Conservation (phyloP, 352 stramenopile species). For the Peronospora farinosa region DNA sequence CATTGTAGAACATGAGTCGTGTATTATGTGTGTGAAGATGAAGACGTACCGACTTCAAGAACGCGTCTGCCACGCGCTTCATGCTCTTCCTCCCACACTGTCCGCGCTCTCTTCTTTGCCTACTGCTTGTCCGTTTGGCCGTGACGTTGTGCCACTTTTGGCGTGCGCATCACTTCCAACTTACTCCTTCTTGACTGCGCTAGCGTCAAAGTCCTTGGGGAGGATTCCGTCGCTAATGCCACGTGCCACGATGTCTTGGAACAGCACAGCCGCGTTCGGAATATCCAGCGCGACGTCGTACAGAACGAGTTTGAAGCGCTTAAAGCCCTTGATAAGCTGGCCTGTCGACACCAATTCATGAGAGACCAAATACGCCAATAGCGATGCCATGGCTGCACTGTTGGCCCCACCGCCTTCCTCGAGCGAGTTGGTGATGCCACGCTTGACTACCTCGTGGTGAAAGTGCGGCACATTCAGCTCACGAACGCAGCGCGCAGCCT, state of each 20-base stretch:
- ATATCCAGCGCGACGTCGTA: conserved; percentile 65
- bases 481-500: conserved; percentile 86
- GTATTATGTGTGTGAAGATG: conserved; percentile 22
- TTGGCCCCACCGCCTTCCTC: conserved; percentile 44
- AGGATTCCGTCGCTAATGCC: conserved; percentile 41
- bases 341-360: conserved; percentile 53
- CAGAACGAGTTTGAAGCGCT: conserved; percentile 67
- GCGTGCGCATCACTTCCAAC: conserved; percentile 6
- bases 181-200: conserved; percentile 32
- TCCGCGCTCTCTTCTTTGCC: not conserved
- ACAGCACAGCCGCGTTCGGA: conserved; percentile 43
- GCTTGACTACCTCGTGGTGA: conserved; percentile 95
- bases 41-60: not conserved
- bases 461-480: conserved; percentile 95
- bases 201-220: conserved; percentile 44
- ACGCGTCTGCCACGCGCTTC: conserved; percentile 4
- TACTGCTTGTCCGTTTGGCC: conserved; percentile 2
- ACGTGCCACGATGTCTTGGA: conserved; percentile 39
- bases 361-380: conserved; percentile 64
- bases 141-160: conserved; percentile 3
- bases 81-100: conserved; percentile 5
- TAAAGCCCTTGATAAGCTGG: conserved; percentile 78
- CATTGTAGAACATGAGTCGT: conserved; percentile 15
- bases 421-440: conserved; percentile 54
- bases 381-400: conserved; percentile 57